Percentiles rank a stretch among this genome's conserved stretches.
These are phyloP conservation scores for Moelleriella libera DNA, from an alignment of 2,329 filamentous ascomycete genomes.

Conservation along the genomic window DNA sequence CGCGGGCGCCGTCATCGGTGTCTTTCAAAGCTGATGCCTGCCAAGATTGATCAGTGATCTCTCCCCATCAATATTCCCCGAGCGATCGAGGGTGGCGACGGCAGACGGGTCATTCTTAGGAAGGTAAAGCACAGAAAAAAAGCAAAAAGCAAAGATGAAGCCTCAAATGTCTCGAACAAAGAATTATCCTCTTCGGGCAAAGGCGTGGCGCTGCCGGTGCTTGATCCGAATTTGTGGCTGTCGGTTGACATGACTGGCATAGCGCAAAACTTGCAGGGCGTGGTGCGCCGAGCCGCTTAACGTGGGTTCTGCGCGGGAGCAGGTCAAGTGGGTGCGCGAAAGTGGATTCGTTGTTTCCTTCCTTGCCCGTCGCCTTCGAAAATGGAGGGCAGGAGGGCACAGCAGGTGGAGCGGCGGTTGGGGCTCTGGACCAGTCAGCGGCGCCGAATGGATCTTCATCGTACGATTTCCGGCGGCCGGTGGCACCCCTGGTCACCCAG, in stretches of 20 bases:
- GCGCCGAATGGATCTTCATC: neutral
- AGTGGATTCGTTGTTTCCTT: neutral
- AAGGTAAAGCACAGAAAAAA: neutral
- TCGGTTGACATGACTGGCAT: neutral
- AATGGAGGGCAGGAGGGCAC: neutral
- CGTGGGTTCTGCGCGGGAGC: neutral
- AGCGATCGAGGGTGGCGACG: too few relatives aligned
- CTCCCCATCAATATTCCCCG: too few relatives aligned
- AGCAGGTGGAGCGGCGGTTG: neutral
- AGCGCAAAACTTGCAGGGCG: too few relatives aligned
- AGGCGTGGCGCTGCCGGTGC: neutral
- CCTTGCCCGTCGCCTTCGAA: neutral
- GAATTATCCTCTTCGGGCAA: neutral
- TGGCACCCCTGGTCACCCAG: neutral
- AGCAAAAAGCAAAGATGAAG: neutral
- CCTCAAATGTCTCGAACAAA: neutral
- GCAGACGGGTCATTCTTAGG: too few relatives aligned
- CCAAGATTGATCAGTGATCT: too few relatives aligned
- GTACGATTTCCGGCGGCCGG: slow-evolving; percentile 3
- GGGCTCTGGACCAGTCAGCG: neutral
- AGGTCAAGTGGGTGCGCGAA: neutral
- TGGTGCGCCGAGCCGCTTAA: neutral
- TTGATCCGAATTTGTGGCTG: neutral
- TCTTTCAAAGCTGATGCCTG: neutral
- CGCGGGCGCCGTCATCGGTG: neutral